A percentile compares a stretch with the other conserved stretches of the same genome.
These are phyloP conservation scores for Leccinum imitatum DNA, from an alignment of 768 basidiomycete species.

Conservation along the genomic window DNA sequence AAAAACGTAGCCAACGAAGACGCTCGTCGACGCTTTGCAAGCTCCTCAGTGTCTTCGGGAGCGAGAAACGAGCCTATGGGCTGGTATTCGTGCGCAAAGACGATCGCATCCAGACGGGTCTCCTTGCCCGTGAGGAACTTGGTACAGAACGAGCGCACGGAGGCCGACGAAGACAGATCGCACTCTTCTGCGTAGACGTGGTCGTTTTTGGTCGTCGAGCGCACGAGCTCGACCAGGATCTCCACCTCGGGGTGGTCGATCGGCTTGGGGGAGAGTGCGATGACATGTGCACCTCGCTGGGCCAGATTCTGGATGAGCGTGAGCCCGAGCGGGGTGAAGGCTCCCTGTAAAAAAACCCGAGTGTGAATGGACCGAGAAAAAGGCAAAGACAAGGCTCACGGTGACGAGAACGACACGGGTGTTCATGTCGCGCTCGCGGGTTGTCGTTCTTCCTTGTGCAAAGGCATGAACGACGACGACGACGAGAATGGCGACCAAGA, in stretches of 20 bases:
- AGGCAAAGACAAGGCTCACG: constrained; percentile 37
- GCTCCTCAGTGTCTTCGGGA: constrained; percentile 27
- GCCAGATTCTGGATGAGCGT: constrained; percentile 68
- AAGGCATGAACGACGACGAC: constrained; percentile 55
- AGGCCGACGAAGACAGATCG: constrained; percentile 62
- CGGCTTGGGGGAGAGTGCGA: constrained; percentile 65
- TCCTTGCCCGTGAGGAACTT: constrained; percentile 65
- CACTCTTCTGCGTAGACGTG: constrained; percentile 80
- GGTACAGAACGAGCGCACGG: constrained; percentile 68
- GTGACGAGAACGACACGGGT: constrained; percentile 70
- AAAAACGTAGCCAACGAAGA: constrained; percentile 72
- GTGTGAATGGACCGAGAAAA: constrained; percentile 3
- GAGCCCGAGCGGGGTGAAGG: constrained; percentile 70
- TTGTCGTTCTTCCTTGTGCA: constrained; percentile 69
- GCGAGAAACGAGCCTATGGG: constrained; percentile 54
- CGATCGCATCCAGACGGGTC: constrained; percentile 71
- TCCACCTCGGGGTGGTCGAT: constrained; percentile 47
- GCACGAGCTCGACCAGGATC: constrained; percentile 66
- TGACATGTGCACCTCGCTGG: constrained; percentile 73
- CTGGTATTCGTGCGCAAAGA: constrained; percentile 77
- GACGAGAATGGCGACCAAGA: constrained; percentile 41
- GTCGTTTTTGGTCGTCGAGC: constrained; percentile 69
- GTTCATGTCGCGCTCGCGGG: constrained; percentile 73
- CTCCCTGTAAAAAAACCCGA: constrained; percentile 48
- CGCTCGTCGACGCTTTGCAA: constrained; percentile 43